Conservation (phyloP, 2,329 filamentous ascomycete species). For the Microdochium nivale region DNA sequence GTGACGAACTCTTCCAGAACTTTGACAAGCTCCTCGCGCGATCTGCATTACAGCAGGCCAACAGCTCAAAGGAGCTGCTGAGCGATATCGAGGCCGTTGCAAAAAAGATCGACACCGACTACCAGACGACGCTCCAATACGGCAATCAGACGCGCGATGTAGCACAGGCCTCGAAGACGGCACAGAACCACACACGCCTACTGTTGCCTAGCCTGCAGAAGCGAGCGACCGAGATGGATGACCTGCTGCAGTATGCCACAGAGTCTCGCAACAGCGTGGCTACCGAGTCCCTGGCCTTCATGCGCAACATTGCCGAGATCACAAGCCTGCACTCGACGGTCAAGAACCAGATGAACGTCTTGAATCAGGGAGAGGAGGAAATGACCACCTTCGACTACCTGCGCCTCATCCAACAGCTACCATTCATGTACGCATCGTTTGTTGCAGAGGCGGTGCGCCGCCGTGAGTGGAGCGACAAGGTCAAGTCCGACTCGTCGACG, state of each 20-base stretch:
- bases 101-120: slow-evolving; percentile 81
- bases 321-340: slow-evolving; percentile 67
- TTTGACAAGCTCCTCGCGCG: slow-evolving; percentile 52
- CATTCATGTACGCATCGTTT: slow-evolving; percentile 83
- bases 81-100: slow-evolving; percentile 80
- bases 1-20: slow-evolving; percentile 51
- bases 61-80: slow-evolving; percentile 61
- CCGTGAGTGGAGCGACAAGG: slow-evolving; percentile 85
- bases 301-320: slow-evolving; percentile 75
- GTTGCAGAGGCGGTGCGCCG: slow-evolving; percentile 78
- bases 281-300: slow-evolving; percentile 58
- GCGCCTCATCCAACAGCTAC: slow-evolving; percentile 71
- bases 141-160: slow-evolving; percentile 53
- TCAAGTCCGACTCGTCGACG: slow-evolving; percentile 77
- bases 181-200: slow-evolving; percentile 54
- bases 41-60: slow-evolving; percentile 46
- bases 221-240: slow-evolving; percentile 51
- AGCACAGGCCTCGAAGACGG: slow-evolving; percentile 54
- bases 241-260: slow-evolving; percentile 48
- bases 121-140: slow-evolving; percentile 66
- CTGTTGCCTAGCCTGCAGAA: slow-evolving; percentile 50
- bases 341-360: slow-evolving; percentile 60
- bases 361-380: slow-evolving; percentile 68
- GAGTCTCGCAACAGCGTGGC: slow-evolving; percentile 62
- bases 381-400: slow-evolving; percentile 75